These are phyloP conservation scores for Phanerochaete carnosa DNA, from an alignment of 768 basidiomycete genomes.

Conservation along the genomic window DNA sequence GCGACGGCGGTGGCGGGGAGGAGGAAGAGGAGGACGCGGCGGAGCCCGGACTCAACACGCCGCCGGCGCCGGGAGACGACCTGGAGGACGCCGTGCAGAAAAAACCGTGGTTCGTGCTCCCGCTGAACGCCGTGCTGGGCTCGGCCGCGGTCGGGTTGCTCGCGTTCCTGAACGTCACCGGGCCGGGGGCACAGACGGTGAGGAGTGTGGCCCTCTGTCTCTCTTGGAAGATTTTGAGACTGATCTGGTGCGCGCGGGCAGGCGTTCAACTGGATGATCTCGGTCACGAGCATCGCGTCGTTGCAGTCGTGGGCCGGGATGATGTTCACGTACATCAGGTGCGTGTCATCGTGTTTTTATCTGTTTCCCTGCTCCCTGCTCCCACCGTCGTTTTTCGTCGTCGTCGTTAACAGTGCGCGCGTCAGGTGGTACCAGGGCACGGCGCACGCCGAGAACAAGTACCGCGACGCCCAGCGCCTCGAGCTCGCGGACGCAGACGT, in stretches of 20 bases:
- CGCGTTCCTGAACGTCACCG: slow-evolving; percentile 2
- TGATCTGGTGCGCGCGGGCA: background rate
- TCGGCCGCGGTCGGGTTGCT: slow-evolving; percentile 8
- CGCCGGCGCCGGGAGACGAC: background rate
- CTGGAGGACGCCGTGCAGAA: background rate
- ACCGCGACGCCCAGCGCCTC: slow-evolving; percentile 1
- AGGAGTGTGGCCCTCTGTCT: too few species aligned
- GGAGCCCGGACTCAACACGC: background rate
- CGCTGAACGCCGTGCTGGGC: slow-evolving; percentile 7
- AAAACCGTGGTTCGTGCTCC: slow-evolving; percentile 6
- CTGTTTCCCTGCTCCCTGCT: too few species aligned
- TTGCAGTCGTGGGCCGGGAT: slow-evolving; percentile 22
- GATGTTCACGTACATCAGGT: slow-evolving; percentile 24
- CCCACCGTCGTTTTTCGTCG: too few species aligned
- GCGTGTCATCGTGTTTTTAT: too few species aligned
- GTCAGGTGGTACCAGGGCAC: slow-evolving; percentile 26
- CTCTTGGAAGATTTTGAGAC: background rate
- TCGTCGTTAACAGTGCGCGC: too few species aligned
- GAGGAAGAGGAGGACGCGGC: background rate
- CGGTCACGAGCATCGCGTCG: slow-evolving; percentile 20
- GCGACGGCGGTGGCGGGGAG: background rate
- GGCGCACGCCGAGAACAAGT: slow-evolving; percentile 18
- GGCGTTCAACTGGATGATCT: background rate
- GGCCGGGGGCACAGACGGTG: background rate
- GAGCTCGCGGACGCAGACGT: background rate